These are phyloP conservation scores for Endoconidiophora laricicola DNA, from an alignment of 2,329 filamentous ascomycete genomes.

Conservation along the genomic window DNA sequence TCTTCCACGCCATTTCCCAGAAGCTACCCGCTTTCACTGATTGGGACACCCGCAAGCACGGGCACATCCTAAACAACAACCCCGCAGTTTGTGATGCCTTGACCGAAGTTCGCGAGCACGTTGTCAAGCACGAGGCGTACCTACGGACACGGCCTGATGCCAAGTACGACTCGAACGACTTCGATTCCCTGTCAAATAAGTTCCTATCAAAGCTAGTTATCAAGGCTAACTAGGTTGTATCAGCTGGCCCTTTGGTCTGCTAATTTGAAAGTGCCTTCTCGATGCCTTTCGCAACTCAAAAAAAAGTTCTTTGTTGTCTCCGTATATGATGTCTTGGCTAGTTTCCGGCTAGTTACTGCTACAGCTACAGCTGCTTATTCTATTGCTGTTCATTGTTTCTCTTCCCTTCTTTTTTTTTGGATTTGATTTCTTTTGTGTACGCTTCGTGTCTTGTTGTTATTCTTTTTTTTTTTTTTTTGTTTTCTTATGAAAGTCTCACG, in stretches of 20 bases:
- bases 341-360: background rate
- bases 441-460: conserved; percentile 12
- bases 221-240: conserved; percentile 55
- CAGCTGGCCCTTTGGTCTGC: background rate
- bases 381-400: conserved; percentile 5
- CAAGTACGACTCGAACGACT: conserved; percentile 81
- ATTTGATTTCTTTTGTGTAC: conserved; percentile 1
- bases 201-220: conserved; percentile 94
- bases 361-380: background rate
- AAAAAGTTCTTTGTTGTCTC: background rate
- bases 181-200: conserved; percentile 92
- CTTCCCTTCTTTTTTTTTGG: conserved; percentile 1
- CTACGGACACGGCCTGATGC: conserved; percentile 62
- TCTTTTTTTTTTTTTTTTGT: conserved; percentile 17
- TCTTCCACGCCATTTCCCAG: conserved; percentile 96
- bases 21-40: conserved; percentile 85
- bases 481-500: background rate
- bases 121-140: conserved; percentile 83
- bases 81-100: conserved; percentile 83
- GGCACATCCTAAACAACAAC: conserved; percentile 81
- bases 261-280: conserved; percentile 13
- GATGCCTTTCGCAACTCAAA: conserved; percentile 15
- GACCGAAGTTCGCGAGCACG: conserved; percentile 87
- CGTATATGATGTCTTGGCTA: background rate
- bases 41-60: conserved; percentile 86